Evolutionary conservation across 2,329 filamentous ascomycete species (phyloP).

Genomic region (Myriosclerotinia duriaeana): DNA sequence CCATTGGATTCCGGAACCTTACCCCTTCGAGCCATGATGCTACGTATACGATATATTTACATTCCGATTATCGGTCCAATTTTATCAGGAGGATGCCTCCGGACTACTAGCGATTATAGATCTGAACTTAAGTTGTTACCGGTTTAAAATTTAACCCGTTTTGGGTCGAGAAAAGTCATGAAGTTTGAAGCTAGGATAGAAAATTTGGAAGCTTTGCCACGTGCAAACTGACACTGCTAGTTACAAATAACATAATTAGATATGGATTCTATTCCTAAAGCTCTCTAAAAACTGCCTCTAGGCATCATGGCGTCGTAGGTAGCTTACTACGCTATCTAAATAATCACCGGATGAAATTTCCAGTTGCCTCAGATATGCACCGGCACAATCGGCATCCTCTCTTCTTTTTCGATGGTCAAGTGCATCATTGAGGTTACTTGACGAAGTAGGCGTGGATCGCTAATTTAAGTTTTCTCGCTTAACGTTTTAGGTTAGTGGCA

Average conservation of each 20-base stretch:
- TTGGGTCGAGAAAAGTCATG: not conserved
- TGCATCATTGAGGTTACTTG: not conserved
- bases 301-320: not conserved
- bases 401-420: not conserved
- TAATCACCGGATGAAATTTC: not conserved
- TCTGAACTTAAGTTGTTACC: too few relatives aligned
- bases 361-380: too few relatives aligned
- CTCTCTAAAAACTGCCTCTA: not conserved
- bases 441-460: too few relatives aligned
- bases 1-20: too few relatives aligned
- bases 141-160: not conserved
- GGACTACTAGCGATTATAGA: too few relatives aligned
- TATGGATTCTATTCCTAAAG: not conserved
- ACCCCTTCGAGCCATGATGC: not conserved
- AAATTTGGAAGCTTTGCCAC: too few relatives aligned
- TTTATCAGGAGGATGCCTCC: too few relatives aligned
- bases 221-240: not conserved
- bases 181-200: too few relatives aligned
- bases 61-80: not conserved
- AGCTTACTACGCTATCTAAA: too few relatives aligned
- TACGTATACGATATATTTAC: not conserved
- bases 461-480: not conserved
- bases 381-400: not conserved
- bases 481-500: not conserved
- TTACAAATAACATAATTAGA: not conserved